A percentile compares a stretch with the other conserved stretches of the same genome.
These are phyloP conservation scores for Volvox reticuliferus DNA, from an alignment of 139 green algal species.

Conservation along the genomic window DNA sequence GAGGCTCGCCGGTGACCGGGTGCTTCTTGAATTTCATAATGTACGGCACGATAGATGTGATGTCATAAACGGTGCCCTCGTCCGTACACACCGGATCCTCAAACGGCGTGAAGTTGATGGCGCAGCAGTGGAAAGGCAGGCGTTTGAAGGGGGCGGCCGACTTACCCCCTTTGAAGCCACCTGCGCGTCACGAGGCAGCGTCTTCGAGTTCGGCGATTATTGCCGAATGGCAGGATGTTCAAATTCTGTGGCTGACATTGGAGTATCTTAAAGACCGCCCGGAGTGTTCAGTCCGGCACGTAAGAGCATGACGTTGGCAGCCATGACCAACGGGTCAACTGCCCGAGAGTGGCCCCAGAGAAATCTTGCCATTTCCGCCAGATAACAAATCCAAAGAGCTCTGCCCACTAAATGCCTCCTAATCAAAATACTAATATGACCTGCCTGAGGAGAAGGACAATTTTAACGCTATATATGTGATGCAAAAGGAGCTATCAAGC, in stretches of 20 bases:
- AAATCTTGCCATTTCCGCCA: too few species aligned
- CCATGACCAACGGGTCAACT: not conserved
- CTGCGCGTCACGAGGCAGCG: not conserved
- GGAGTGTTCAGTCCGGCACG: not conserved
- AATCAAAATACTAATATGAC: too few species aligned
- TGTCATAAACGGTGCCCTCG: slow-evolving; percentile 77
- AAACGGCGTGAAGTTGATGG: slow-evolving; percentile 93
- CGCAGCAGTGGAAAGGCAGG: slow-evolving; percentile 96
- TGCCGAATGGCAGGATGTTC: too few species aligned
- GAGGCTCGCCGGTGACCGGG: slow-evolving; percentile 84
- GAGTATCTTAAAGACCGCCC: too few species aligned
- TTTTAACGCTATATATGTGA: too few species aligned
- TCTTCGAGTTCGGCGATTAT: too few species aligned
- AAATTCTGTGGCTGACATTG: too few species aligned
- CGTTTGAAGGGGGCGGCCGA: slow-evolving; percentile 74
- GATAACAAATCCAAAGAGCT: too few species aligned
- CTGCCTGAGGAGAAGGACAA: too few species aligned
- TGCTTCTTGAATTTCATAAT: slow-evolving; percentile 88
- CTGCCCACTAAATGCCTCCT: too few species aligned
- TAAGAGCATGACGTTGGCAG: not conserved
- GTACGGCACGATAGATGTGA: slow-evolving; percentile 83
- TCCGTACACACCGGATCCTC: slow-evolving; percentile 93
- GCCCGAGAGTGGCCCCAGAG: too few species aligned
- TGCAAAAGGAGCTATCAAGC: too few species aligned
- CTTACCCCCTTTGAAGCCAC: slow-evolving; percentile 43